Evolutionary conservation across 2,329 filamentous ascomycete species (phyloP), one percentile per base, ranked within the genome.

Genomic region (Neoascochyta sp.): DNA sequence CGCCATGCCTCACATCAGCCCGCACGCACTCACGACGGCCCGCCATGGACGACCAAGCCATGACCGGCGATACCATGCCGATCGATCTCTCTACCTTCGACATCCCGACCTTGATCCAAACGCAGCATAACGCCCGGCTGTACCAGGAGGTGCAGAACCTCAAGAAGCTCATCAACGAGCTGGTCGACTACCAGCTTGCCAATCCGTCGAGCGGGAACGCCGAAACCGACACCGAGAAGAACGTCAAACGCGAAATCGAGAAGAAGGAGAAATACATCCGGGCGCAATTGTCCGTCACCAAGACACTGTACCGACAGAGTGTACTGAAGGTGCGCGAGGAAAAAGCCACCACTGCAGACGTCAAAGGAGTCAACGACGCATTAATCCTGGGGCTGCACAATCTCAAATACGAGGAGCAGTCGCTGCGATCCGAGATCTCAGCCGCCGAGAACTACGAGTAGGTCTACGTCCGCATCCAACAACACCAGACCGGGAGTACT

Each of bases 311-410:
- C 60, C 81, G 92, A 16, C 76, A 83, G 43, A 87, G 88, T 7
- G 80, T 89, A 45, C 75, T 95, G 49, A 75, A 79, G 16, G 86
- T 88, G 16, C 80, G 92, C 45, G 80, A 87, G 47, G 95, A 89
- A 9, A 96, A 96, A 62, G 73, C 83, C 30, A 72, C 79, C 48
- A 96, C 92, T 1, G 83, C 86, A 16, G 87, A 95, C 62, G 85
- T 84, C 27, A 80, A 89, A 27, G 85, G 90, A 52, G 87, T 95
- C 64, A 87, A 96, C 43, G 92, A 98, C 60, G 79, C 82, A 27
- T 72, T 98, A 39, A 89, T 96, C 59, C 73, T 98, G 20, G 86
- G 94, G 56, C 73, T 98, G 32, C 90, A 96, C 65, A 98, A 98
- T 56, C 69, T 98, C 6, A 93, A 92, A 62, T 98, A 98, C 57